Evolutionary conservation across 2,329 filamentous ascomycete species (phyloP), one percentile per base, ranked within the genome.

Genomic region (Clonostachys byssicola): DNA sequence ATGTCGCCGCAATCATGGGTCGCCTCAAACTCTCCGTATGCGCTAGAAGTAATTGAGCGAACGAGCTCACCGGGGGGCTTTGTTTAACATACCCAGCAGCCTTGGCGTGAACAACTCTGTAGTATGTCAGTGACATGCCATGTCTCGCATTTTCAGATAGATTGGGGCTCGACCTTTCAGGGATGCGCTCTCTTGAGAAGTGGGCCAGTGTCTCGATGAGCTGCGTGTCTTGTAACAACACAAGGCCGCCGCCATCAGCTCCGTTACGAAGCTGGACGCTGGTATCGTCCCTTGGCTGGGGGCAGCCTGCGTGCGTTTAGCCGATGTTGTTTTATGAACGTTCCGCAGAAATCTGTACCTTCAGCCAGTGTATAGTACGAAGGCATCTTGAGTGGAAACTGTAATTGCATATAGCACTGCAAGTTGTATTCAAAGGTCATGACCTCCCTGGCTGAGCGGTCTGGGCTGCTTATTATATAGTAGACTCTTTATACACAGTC

Each of bases 11-110:
- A 68, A 53, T 85, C 80, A 20, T 63, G 50, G 1, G 78, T 82
- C n/a, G 77, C 73, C 59, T 84, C 79, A 51, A 85, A 85, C 44
- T 80, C 72, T 16, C 79, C 79, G 50, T 70, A 78, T 0, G 77
- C 77, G 33, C 43, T 45, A 12, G 20, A 34, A 12, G 17, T 16
- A 16, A 34, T 34, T 44, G 8, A 43, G 42, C 12, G 6, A 34
- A 13, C 23, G 42, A 43, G 14, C 30, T 13, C 12, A 34, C 10
- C 30, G 13, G 30, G 17, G 30, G 42, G 12, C 17, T 42, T 16
- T 30, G 6, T 13, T 13, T 8, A 43, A 12, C 34, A 38, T 45
- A 45, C 43, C 75, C 63, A 6, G 56, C 62, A 16, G 61, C 63
- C 20, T 59, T 60, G 6, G 63, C 63, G 33, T 65, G 63, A 2